Conservation (phyloP, 1,284 basidiomycete species). For the Apiotrichum montevideense region DNA sequence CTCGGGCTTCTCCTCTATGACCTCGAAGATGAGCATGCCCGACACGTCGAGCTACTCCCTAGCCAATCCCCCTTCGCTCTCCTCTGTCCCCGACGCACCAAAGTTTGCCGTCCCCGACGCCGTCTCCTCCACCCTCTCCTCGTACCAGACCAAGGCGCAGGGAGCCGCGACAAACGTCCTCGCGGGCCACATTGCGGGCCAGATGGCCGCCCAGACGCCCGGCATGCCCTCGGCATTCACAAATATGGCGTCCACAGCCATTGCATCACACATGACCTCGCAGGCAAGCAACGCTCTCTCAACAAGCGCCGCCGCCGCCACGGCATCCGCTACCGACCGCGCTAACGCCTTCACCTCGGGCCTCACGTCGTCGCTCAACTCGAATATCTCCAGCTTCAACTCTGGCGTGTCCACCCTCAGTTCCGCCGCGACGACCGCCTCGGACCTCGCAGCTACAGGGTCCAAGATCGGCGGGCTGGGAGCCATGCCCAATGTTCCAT, state of each 20-base stretch:
- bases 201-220: background rate
- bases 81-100: background rate
- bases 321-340: background rate
- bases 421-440: background rate
- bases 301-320: background rate
- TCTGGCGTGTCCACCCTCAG: background rate
- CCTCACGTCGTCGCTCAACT: background rate
- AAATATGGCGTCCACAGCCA: background rate
- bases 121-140: background rate
- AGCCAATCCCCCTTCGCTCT: background rate
- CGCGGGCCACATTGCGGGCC: background rate
- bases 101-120: background rate
- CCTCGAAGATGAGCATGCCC: too few relatives aligned
- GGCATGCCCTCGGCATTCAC: background rate
- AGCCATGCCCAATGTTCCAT: background rate
- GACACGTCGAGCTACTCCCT: background rate
- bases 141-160: background rate
- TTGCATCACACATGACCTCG: background rate
- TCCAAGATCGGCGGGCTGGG: background rate
- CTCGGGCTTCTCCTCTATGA: background rate
- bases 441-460: background rate
- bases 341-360: slow-evolving; percentile 1
- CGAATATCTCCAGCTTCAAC: background rate
- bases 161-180: background rate
- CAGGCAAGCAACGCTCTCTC: background rate